Evolutionary conservation across 768 basidiomycete species (phyloP).

Genomic region (Phlebiopsis flavidoalba): DNA sequence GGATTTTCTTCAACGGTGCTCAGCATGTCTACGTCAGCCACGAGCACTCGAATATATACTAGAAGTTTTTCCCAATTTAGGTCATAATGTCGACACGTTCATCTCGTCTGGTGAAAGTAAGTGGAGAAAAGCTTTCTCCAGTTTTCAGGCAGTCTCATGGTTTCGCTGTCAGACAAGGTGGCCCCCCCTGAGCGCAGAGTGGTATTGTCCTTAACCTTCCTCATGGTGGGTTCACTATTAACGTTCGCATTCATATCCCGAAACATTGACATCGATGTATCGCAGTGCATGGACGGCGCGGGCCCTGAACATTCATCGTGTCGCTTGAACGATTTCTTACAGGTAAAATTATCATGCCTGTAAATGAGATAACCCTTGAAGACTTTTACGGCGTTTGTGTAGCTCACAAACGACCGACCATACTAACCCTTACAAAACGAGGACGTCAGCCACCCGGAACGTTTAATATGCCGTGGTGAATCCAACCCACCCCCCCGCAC

Average conservation of each 20-base stretch:
- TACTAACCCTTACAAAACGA: slow-evolving; percentile 25
- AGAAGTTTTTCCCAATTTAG: slow-evolving; percentile 24
- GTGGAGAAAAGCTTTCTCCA: slow-evolving; percentile 20
- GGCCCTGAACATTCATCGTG: slow-evolving; percentile 92
- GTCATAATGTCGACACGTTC: slow-evolving; percentile 88
- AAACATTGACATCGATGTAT: too few relatives aligned
- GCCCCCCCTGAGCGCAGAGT: slow-evolving; percentile 88
- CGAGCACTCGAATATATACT: background rate
- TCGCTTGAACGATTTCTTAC: slow-evolving; percentile 89
- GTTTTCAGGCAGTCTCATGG: background rate
- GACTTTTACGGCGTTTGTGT: background rate
- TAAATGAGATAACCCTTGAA: background rate
- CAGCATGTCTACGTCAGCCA: slow-evolving; percentile 32
- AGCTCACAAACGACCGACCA: slow-evolving; percentile 78
- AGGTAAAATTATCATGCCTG: slow-evolving; percentile 38
- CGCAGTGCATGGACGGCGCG: slow-evolving; percentile 69
- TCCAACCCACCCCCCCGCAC: slow-evolving; percentile 83
- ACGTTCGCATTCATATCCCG: too few relatives aligned
- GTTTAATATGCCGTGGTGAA: slow-evolving; percentile 83
- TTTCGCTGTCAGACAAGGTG: slow-evolving; percentile 70
- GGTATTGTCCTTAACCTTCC: slow-evolving; percentile 82
- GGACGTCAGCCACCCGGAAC: slow-evolving; percentile 34
- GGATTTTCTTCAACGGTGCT: slow-evolving; percentile 93
- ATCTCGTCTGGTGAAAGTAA: slow-evolving; percentile 79
- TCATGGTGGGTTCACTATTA: slow-evolving; percentile 41